phyloP scores from a whole-genome alignment of 495 filamentous ascomycete genomes.

The Trichoderma virens region DNA sequence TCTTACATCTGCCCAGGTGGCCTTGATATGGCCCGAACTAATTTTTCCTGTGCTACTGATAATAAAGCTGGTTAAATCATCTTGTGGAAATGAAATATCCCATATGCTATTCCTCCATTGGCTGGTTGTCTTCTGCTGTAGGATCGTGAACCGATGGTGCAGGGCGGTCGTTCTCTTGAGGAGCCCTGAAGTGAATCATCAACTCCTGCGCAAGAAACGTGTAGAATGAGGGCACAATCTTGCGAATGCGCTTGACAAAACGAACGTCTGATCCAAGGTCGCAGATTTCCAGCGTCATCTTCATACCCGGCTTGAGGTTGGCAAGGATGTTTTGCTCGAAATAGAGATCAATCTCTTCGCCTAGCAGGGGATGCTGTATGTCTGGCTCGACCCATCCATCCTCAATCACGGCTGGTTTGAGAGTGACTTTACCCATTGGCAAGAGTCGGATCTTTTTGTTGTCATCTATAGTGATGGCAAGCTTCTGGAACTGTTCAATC shows the following conservation, averaged over 20 bases:
- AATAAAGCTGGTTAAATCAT: too few species aligned
- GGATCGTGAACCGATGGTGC: slow-evolving; percentile 25
- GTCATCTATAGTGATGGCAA: background rate
- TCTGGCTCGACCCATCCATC: slow-evolving; percentile 12
- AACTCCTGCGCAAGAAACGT: slow-evolving; percentile 63
- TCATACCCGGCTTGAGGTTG: slow-evolving; percentile 65
- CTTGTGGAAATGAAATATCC: background rate
- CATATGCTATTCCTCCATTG: slow-evolving; percentile 12
- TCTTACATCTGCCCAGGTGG: background rate
- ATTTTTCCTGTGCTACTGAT: too few species aligned
- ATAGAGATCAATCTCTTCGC: slow-evolving; percentile 45
- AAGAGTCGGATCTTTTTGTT: slow-evolving; percentile 15
- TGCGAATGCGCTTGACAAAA: slow-evolving; percentile 52
- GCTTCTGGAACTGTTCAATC: background rate
- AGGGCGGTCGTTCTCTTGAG: slow-evolving; percentile 31
- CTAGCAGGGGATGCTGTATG: slow-evolving; percentile 12
- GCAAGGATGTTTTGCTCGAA: slow-evolving; percentile 58
- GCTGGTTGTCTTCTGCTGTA: slow-evolving; percentile 14
- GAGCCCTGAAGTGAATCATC: slow-evolving; percentile 58
- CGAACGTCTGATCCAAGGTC: slow-evolving; percentile 52
- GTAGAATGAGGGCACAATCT: slow-evolving; percentile 50
- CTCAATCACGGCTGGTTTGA: slow-evolving; percentile 6
- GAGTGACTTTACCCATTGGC: slow-evolving; percentile 6
- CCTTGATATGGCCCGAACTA: background rate
- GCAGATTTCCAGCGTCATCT: slow-evolving; percentile 57